A percentile compares a stretch with the other conserved stretches of the same genome.
phyloP scores from a whole-genome alignment of 345 rosid species.

The Corchorus olitorius region DNA sequence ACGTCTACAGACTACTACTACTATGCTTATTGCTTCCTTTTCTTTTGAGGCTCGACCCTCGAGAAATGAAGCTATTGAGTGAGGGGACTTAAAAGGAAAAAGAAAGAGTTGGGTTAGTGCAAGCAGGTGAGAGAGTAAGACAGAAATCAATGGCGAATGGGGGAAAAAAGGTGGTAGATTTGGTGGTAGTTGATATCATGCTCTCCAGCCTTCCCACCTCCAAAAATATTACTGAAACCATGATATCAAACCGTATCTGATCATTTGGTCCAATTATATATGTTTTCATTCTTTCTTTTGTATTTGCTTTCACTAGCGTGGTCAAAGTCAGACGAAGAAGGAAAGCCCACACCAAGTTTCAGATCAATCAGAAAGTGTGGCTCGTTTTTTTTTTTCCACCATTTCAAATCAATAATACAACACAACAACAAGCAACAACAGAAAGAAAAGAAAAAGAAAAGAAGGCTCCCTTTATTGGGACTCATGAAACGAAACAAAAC shows the following conservation, averaged over 20 bases:
- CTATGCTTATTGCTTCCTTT: not conserved
- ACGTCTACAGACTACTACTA: not conserved
- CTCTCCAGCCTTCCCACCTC: conserved; percentile 23
- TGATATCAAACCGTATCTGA: not conserved
- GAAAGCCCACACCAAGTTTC: not conserved
- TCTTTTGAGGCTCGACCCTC: conserved; percentile 36
- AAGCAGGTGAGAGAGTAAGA: conserved; percentile 18
- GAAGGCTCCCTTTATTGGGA: conserved; percentile 17
- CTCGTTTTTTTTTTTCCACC: not conserved
- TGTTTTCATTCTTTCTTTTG: not conserved
- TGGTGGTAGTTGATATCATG: conserved; percentile 33
- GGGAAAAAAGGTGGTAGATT: conserved; percentile 9
- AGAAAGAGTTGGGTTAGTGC: conserved; percentile 8
- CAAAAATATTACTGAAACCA: not conserved
- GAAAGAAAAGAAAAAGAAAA: conserved; percentile 14
- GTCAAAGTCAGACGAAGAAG: not conserved
- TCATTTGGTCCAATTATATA: not conserved
- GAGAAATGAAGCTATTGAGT: conserved; percentile 24
- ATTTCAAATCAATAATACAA: not conserved
- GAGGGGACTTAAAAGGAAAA: conserved; percentile 17
- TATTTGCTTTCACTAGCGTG: not conserved
- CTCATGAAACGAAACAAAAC: conserved; percentile 10
- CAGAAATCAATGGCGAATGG: conserved; percentile 21
- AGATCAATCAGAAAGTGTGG: conserved; percentile 8
- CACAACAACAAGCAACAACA: not conserved